Conservation (phyloP, 805 yeast genomes). For the Yarrowia sp. region DNA sequence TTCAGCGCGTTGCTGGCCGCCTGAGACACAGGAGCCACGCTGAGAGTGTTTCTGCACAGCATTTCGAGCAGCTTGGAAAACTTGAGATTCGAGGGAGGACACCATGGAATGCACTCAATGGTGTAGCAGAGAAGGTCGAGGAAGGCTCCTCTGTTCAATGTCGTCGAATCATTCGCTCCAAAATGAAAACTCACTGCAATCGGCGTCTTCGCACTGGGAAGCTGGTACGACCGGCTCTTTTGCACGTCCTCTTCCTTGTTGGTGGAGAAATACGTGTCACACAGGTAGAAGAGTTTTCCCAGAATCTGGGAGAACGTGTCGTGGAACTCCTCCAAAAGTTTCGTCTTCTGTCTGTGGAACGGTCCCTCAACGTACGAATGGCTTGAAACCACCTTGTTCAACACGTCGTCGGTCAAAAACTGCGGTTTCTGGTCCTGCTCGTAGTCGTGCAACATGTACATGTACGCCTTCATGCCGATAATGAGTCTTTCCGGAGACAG, state of each 20-base stretch:
- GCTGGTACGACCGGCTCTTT: slow-evolving; percentile 50
- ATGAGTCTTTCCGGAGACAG: slow-evolving; percentile 73
- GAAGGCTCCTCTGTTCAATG: slow-evolving; percentile 50
- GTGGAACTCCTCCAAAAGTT: slow-evolving; percentile 54
- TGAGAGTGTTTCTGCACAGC: slow-evolving; percentile 73
- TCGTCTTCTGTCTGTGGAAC: slow-evolving; percentile 22
- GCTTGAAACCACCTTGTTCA: slow-evolving; percentile 40
- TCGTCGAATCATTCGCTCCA: slow-evolving; percentile 49
- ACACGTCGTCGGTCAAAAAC: slow-evolving; percentile 69
- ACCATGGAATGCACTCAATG: slow-evolving; percentile 78
- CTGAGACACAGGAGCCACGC: slow-evolving; percentile 63
- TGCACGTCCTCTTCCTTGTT: slow-evolving; percentile 47
- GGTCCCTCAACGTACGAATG: slow-evolving; percentile 28
- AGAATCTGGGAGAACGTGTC: slow-evolving; percentile 73
- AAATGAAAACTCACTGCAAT: slow-evolving; percentile 53
- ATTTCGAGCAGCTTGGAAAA: slow-evolving; percentile 75
- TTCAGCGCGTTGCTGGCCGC: slow-evolving; percentile 71
- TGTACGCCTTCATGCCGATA: slow-evolving; percentile 72
- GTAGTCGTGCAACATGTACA: slow-evolving; percentile 70
- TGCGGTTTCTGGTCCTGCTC: slow-evolving; percentile 65
- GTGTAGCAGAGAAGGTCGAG: slow-evolving; percentile 71
- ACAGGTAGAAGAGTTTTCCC: slow-evolving; percentile 60
- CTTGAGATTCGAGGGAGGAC: slow-evolving; percentile 59
- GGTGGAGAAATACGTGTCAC: slow-evolving; percentile 62
- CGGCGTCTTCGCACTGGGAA: slow-evolving; percentile 48